Evolutionary conservation across 495 filamentous ascomycete species (phyloP), one percentile per base, ranked within the genome.

Genomic region (Podospora didyma): DNA sequence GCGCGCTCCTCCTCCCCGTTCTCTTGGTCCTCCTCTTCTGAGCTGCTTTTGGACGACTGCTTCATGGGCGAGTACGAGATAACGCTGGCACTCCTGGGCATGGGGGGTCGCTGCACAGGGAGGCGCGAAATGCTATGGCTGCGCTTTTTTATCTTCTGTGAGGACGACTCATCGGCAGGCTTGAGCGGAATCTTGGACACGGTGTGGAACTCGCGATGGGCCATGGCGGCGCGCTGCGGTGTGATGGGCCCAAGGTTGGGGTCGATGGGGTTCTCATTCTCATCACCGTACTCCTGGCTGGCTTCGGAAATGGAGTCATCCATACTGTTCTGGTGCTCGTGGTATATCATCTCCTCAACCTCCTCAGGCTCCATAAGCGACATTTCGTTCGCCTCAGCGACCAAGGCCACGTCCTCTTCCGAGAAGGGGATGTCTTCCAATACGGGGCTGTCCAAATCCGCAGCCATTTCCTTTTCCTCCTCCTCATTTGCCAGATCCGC

Each of bases 161-260:
- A 83, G 2, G 80, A 82, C 1, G 82, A 76, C 0, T 87, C 78
- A 16, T 84, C 86, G 44, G 83, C 85, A 0, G 83, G 76, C 68
- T 88, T 89, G 23, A 92, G 71, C 4, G 89, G 87, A 1, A 92
- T 86, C 72, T 90, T 92, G 14, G 84, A 86, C 0, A 88, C 81
- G 0, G 88, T 92, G 63, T 89, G 84, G 54, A 87, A 77, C 14
- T 82, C 53, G 10, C 65, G 59, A 7, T 56, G 57, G 23, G 67
- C 24, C 2, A 35, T 10, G 35, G 11, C 46, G 2, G 51, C 53
- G 19, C 73, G 69, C 46, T 59, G 61, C 0, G 76, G 75, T 16
- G 31, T 45, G 2, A 53, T 37, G 26, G 53, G 34, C 2, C 77
- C 26, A 10, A 82, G 64, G 35, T 64, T 64, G 10, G 81, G 77